Evolutionary conservation across 768 basidiomycete species (phyloP).

Genomic region (Calocybe cyanea): DNA sequence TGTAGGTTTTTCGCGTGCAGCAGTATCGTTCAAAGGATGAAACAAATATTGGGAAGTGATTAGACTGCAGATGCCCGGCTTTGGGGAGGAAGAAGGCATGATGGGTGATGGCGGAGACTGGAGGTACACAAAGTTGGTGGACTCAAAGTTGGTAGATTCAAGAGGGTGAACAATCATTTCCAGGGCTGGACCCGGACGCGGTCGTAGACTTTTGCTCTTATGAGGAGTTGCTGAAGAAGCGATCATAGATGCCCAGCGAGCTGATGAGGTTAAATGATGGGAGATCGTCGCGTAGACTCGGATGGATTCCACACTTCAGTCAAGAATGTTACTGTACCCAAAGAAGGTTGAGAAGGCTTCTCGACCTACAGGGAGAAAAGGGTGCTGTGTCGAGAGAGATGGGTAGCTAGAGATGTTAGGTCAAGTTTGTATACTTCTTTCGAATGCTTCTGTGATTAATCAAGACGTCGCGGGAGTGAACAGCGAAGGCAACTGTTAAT

Average conservation of each 20-base stretch:
- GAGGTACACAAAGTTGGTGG: conserved; percentile 14
- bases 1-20: conserved; percentile 9
- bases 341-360: background rate
- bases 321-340: background rate
- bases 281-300: conserved; percentile 26
- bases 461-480: conserved; percentile 19
- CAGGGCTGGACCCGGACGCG: conserved; percentile 6
- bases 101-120: conserved; percentile 18
- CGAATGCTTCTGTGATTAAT: conserved; percentile 15
- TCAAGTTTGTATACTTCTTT: conserved; percentile 5
- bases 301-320: conserved; percentile 10
- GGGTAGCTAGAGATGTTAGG: background rate
- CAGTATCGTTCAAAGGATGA: conserved; percentile 6
- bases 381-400: background rate
- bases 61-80: conserved; percentile 8
- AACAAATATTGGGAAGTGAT: conserved; percentile 13
- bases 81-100: conserved; percentile 12
- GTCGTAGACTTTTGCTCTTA: conserved; percentile 18
- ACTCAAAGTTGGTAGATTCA: conserved; percentile 12
- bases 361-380: too few relatives aligned
- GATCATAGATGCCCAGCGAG: conserved; percentile 14
- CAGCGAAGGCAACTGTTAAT: conserved; percentile 15
- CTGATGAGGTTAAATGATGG: conserved; percentile 19
- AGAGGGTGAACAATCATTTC: conserved; percentile 19
- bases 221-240: conserved; percentile 17